Conservation (phyloP, 352 stramenopile species). For the Phytophthora pseudosyringae region DNA sequence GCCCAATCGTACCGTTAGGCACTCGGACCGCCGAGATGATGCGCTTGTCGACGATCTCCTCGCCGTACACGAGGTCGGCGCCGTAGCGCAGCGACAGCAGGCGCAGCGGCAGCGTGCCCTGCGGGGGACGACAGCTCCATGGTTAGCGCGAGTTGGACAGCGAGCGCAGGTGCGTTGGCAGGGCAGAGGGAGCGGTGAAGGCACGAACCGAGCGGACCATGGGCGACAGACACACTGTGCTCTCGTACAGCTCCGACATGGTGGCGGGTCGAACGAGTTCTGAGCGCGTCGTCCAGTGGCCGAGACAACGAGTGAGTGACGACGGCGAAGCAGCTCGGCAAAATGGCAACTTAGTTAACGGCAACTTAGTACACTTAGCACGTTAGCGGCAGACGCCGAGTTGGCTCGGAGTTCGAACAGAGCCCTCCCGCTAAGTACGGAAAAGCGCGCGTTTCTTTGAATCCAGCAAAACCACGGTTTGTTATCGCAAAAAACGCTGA, state of each 20-base stretch:
- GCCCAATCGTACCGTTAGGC: constrained; percentile 64
- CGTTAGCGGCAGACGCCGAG: too few relatives aligned
- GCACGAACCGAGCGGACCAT: constrained; percentile 94
- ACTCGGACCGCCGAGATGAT: constrained; percentile 86
- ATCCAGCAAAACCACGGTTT: too few relatives aligned
- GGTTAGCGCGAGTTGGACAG: constrained; percentile 16
- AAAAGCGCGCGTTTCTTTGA: too few relatives aligned
- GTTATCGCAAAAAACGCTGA: too few relatives aligned
- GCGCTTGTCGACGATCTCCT: constrained; percentile 96
- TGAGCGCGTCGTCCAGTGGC: constrained; percentile 18
- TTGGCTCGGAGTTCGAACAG: too few relatives aligned
- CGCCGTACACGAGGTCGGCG: constrained; percentile 92
- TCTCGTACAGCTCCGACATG: constrained; percentile 74
- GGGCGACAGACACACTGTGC: constrained; percentile 87
- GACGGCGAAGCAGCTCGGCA: too few relatives aligned
- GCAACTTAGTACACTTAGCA: too few relatives aligned
- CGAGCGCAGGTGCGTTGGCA: not conserved
- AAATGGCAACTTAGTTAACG: too few relatives aligned
- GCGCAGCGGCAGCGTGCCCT: constrained; percentile 93
- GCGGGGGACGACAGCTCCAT: not conserved
- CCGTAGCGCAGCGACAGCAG: constrained; percentile 92
- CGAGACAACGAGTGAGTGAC: too few relatives aligned
- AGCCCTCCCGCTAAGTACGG: too few relatives aligned
- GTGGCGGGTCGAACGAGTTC: constrained; percentile 16
- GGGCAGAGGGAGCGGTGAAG: not conserved